phyloP scores from a whole-genome alignment of 257 asterid species.

The Primulina tabacum region DNA sequence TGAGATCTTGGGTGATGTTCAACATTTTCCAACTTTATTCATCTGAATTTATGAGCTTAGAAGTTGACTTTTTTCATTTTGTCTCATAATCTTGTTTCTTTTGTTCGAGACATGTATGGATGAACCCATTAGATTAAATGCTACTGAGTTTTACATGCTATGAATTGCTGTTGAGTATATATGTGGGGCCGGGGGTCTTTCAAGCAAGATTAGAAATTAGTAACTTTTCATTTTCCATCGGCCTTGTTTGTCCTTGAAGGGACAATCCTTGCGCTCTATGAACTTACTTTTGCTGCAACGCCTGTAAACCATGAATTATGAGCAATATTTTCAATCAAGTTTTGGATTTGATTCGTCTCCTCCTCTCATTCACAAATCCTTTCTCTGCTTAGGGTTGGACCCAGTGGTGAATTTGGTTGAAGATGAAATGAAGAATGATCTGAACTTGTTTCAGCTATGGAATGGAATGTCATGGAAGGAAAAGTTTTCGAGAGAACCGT shows the following conservation, averaged over 20 bases:
- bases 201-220: no score
- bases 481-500: slow-evolving; percentile 37
- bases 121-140: no score
- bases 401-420: slow-evolving; percentile 41
- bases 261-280: no score
- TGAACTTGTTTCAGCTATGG: slow-evolving; percentile 22
- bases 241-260: neutral
- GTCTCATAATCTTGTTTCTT: no score
- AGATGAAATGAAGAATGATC: slow-evolving; percentile 23
- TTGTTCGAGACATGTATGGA: no score
- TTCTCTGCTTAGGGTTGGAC: slow-evolving; percentile 38
- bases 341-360: neutral
- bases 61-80: neutral
- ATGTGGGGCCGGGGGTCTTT: no score
- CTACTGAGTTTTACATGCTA: no score
- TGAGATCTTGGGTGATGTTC: neutral
- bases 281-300: neutral
- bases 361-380: slow-evolving; percentile 11
- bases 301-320: neutral
- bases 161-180: no score
- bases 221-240: neutral
- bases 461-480: slow-evolving; percentile 37
- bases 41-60: no score
- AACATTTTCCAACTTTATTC: neutral
- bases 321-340: neutral